Conservation (phyloP, 1,284 basidiomycete species). For the Cutaneotrichosporon cyanovorans region DNA sequence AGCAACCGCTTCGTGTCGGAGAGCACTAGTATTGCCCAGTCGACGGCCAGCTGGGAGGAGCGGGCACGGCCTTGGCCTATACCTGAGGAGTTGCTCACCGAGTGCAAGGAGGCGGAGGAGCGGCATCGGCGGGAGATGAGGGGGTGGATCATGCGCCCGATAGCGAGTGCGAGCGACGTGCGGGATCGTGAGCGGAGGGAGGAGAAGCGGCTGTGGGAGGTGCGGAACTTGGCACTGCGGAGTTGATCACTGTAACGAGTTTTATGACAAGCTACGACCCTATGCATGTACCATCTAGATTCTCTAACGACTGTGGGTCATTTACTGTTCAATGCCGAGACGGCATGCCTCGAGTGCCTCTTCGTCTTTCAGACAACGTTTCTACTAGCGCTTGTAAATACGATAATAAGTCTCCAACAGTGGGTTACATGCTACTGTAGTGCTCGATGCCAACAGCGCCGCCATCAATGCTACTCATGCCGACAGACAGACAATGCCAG, state of each 20-base stretch:
- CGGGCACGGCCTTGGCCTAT: conserved; percentile 5
- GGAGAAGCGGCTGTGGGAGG: conserved; percentile 42
- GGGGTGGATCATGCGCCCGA: conserved; percentile 53
- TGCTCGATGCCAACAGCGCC: too few relatives aligned
- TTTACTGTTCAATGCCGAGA: too few relatives aligned
- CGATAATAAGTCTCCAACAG: too few relatives aligned
- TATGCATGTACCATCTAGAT: too few relatives aligned
- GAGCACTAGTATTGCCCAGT: conserved; percentile 18
- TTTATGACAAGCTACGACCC: too few relatives aligned
- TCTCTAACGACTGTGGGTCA: too few relatives aligned
- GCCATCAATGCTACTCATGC: too few relatives aligned
- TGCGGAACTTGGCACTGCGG: conserved; percentile 31
- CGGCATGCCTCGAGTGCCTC: too few relatives aligned
- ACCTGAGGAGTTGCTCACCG: conserved; percentile 53
- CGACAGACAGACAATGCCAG: too few relatives aligned
- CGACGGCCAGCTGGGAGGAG: conserved; percentile 16
- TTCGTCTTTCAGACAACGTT: neutral
- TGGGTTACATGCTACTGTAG: too few relatives aligned
- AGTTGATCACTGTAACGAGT: neutral
- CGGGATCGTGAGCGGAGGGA: conserved; percentile 32
- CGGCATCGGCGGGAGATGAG: conserved; percentile 73
- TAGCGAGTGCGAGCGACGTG: conserved; percentile 16
- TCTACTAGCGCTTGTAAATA: too few relatives aligned
- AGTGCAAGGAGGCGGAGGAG: conserved; percentile 66
- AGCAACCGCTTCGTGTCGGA: conserved; percentile 22